Base-by-base conservation (phyloP, 2,329 filamentous ascomycete genomes). In the Penicillium sp. region DNA sequence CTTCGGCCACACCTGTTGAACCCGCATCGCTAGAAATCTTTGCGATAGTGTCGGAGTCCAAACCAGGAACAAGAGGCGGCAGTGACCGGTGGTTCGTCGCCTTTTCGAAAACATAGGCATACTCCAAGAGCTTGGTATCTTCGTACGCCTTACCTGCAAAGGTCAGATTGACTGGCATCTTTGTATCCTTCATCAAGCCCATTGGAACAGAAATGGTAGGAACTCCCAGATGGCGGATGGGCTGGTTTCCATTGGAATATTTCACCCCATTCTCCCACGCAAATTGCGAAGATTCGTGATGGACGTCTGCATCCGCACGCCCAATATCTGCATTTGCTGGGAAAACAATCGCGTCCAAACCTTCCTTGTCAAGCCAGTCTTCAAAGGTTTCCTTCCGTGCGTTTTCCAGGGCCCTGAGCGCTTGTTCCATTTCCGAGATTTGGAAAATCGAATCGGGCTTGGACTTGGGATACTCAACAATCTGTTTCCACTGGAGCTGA, bases 161-260 rank as follows among this genome's bases (percentile, higher is more conserved):
- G 0, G 83, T 85, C 11, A 86, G 65, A 29, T 83, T 83, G 0
- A 86, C 76, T 0, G 85, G 84, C 80, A 87, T 85, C 0, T 69
- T 64, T 51, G 76, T 82, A 8, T 79, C 74, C 1, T 64, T 67
- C 74, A 85, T 78, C 1, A 78, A 60, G 0, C 84, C 84, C 84
- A 86, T 86, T 0, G 83, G 80, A 0, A 86, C 82, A 0, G 78
- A 83, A 2, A 87, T 77, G 0, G 82, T 84, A 0, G 85, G 85
- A 0, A 87, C 78, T 0, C 85, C 85, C 2, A 86, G 73, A 58
- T 87, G 84, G 11, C 84, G 75, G 1, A 87, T 73, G 0, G 81
- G 82, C 1, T 83, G 74, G 56, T 85, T 85, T 0, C 84, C 84
- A 58, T 86, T 84, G 0, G 79, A 81, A 61, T 86, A 86, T 46